Conservation (phyloP, 306 rosid species). For the Nissolia schottii region DNA sequence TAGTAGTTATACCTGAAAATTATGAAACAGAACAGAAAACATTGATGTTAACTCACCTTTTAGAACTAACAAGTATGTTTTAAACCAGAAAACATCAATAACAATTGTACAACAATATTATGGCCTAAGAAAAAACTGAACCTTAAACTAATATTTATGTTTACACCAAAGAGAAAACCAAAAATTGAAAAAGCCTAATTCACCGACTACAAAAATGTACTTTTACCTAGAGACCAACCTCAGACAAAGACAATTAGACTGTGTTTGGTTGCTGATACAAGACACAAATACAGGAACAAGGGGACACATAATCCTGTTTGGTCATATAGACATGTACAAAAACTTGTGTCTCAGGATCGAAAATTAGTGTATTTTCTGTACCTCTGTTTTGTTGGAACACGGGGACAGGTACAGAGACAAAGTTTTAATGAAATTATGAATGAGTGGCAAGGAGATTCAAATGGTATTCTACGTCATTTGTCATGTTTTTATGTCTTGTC, state of each 20-base stretch:
- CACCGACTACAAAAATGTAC: neutral
- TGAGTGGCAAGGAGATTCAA: too few species aligned
- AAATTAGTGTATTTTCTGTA: too few species aligned
- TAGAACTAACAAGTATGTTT: neutral
- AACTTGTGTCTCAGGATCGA: too few species aligned
- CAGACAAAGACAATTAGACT: conserved; percentile 9
- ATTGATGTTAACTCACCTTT: neutral
- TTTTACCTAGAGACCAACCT: neutral
- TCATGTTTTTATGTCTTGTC: too few species aligned
- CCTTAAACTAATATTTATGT: neutral
- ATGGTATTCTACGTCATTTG: too few species aligned
- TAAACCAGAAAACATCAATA: neutral
- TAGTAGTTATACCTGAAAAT: neutral
- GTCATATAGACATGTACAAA: too few species aligned
- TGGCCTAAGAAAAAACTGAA: neutral
- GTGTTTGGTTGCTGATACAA: too few species aligned
- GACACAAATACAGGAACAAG: too few species aligned
- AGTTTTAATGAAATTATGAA: too few species aligned
- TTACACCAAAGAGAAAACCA: neutral
- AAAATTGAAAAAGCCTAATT: neutral
- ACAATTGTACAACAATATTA: neutral
- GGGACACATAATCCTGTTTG: too few species aligned
- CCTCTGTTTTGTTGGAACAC: too few species aligned
- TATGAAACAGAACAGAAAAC: neutral
- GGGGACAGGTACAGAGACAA: too few species aligned